These are phyloP conservation scores for Trichoderma sp. DNA, from an alignment of 2,329 filamentous ascomycete species.

Conservation along the genomic window DNA sequence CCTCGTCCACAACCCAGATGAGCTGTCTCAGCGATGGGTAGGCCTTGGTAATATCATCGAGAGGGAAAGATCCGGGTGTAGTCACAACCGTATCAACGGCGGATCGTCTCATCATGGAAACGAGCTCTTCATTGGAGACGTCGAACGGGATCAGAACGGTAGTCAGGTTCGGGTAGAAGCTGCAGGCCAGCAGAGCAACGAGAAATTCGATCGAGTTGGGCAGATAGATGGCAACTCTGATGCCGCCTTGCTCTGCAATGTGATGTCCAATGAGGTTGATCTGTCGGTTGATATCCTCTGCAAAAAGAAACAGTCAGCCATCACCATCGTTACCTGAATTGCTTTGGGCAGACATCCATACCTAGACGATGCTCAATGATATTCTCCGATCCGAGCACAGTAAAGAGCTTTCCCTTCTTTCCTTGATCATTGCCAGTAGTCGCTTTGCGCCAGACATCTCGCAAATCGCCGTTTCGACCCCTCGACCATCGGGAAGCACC, in stretches of 20 bases:
- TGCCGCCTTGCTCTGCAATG: constrained; percentile 70
- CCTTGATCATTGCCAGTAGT: constrained; percentile 67
- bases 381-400: constrained; percentile 75
- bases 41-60: constrained; percentile 70
- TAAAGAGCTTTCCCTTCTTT: constrained; percentile 73
- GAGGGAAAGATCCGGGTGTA: constrained; percentile 82
- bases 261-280: constrained; percentile 86
- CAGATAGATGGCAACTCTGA: constrained; percentile 84
- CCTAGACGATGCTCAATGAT: constrained; percentile 72
- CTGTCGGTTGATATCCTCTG: constrained; percentile 75
- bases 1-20: constrained; percentile 91
- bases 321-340: background rate
- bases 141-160: constrained; percentile 86
- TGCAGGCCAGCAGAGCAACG: constrained; percentile 79
- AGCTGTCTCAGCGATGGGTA: constrained; percentile 75
- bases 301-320: constrained; percentile 22
- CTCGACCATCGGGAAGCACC: constrained; percentile 80
- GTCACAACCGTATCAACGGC: constrained; percentile 82
- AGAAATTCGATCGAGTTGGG: constrained; percentile 93
- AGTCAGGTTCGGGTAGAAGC: constrained; percentile 80
- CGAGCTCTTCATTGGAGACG: constrained; percentile 68
- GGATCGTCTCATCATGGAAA: constrained; percentile 72
- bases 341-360: constrained; percentile 37
- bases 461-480: constrained; percentile 84
- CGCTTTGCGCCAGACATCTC: constrained; percentile 85